Evolutionary conservation across 2,329 filamentous ascomycete genomes (phyloP).

Genomic region (Bipolaris sorokiniana): DNA sequence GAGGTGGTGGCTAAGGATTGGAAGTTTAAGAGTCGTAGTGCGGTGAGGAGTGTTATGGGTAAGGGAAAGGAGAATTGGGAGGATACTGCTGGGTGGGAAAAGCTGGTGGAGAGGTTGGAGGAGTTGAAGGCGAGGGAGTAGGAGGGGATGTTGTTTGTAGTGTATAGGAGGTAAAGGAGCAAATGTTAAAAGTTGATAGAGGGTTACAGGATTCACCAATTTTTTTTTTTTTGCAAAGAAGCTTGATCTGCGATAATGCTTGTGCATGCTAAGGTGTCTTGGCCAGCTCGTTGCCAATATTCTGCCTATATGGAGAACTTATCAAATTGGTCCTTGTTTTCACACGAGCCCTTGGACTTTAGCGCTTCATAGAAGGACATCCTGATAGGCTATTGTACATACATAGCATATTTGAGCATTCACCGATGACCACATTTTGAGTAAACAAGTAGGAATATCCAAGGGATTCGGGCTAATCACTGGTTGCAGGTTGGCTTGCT

Average conservation of each 20-base stretch:
- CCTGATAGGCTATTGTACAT: too few relatives aligned
- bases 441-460: too few relatives aligned
- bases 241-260: not conserved
- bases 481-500: too few relatives aligned
- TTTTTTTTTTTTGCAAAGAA: not conserved
- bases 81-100: conserved; percentile 71
- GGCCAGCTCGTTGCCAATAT: too few relatives aligned
- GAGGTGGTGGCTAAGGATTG: conserved; percentile 77
- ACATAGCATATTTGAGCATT: too few relatives aligned
- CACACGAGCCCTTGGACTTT: too few relatives aligned
- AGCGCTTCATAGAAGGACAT: too few relatives aligned
- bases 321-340: too few relatives aligned
- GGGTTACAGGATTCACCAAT: too few relatives aligned
- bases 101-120: conserved; percentile 58
- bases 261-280: not conserved
- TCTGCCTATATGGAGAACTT: too few relatives aligned
- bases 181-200: not conserved
- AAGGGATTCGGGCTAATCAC: too few relatives aligned
- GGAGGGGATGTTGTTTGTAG: not conserved
- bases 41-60: conserved; percentile 81
- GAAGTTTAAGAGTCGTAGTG: conserved; percentile 87
- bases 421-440: too few relatives aligned
- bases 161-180: not conserved
- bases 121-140: conserved; percentile 47
- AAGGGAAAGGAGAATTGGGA: conserved; percentile 85